A percentile compares a stretch with the other conserved stretches of the same genome.
Conservation (phyloP, 2,329 filamentous ascomycete genomes). For the Exophiala oligosperma region DNA sequence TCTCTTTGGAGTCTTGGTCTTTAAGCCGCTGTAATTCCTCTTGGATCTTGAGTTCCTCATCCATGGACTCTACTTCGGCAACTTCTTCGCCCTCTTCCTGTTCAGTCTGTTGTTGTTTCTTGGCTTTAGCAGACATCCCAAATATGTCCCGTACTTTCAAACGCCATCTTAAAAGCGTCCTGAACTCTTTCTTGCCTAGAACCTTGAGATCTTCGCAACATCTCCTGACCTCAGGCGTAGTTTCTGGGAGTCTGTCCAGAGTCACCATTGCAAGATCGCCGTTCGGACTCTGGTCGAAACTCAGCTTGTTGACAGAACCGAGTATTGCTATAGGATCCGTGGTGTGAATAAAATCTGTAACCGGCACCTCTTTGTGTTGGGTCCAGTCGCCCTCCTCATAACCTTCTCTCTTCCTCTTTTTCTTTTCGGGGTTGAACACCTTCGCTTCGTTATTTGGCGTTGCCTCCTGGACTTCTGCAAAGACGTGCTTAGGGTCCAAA, state of each 20-base stretch:
- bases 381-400: slow-evolving; percentile 96
- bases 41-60: slow-evolving; percentile 88
- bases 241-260: slow-evolving; percentile 81
- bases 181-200: slow-evolving; percentile 91
- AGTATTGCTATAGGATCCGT: slow-evolving; percentile 90
- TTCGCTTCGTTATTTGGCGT: slow-evolving; percentile 95
- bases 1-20: slow-evolving; percentile 73
- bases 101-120: slow-evolving; percentile 39
- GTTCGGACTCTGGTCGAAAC: slow-evolving; percentile 76
- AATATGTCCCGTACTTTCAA: slow-evolving; percentile 87
- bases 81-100: slow-evolving; percentile 66
- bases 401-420: slow-evolving; percentile 96
- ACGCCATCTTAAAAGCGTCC: slow-evolving; percentile 83
- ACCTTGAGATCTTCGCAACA: slow-evolving; percentile 86
- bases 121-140: slow-evolving; percentile 59
- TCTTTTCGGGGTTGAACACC: slow-evolving; percentile 95
- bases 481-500: slow-evolving; percentile 83
- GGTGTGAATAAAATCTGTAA: slow-evolving; percentile 92
- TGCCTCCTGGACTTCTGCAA: slow-evolving; percentile 83
- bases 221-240: slow-evolving; percentile 74
- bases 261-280: slow-evolving; percentile 85
- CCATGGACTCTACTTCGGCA: slow-evolving; percentile 83
- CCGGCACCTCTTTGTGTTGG: slow-evolving; percentile 84
- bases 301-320: slow-evolving; percentile 78
- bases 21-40: slow-evolving; percentile 81